phyloP scores from a whole-genome alignment of 345 rosid species.

The Citrus cavaleriei region DNA sequence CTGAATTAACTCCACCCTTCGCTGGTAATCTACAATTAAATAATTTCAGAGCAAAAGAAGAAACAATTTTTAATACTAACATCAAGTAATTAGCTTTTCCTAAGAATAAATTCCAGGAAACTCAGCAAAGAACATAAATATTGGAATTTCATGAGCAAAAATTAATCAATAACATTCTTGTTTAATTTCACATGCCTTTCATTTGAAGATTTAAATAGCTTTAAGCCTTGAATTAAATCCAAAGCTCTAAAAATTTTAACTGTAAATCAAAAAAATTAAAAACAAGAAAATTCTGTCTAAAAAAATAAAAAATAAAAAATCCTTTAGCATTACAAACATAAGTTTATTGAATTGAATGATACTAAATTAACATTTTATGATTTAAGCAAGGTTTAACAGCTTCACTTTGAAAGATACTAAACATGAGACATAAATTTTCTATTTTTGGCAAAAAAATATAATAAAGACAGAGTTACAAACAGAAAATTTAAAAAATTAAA shows the following conservation, averaged over 20 bases:
- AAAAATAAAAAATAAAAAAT: not conserved
- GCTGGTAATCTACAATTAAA: conserved; percentile 33
- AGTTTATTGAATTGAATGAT: not conserved
- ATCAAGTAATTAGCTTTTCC: not conserved
- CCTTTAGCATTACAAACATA: not conserved
- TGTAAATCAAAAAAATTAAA: not conserved
- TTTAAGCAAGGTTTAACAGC: not conserved
- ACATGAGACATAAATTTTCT: not conserved
- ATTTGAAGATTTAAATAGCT: not conserved
- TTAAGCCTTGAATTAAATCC: not conserved
- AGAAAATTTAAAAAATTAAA: not conserved
- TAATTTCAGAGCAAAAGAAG: not conserved
- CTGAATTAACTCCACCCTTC: conserved; percentile 58
- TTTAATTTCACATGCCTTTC: not conserved
- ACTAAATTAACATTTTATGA: not conserved
- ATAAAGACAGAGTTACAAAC: not conserved
- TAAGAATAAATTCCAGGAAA: not conserved
- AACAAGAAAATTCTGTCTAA: not conserved
- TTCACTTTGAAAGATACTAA: not conserved
- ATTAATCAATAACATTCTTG: not conserved
- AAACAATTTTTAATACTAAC: not conserved
- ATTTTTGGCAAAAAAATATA: not conserved
- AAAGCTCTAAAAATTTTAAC: not conserved
- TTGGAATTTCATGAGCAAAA: not conserved
- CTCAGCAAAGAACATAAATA: not conserved